Evolutionary conservation across 129 eudicot genomes (phyloP).

Genomic region (Mikania micrantha): DNA sequence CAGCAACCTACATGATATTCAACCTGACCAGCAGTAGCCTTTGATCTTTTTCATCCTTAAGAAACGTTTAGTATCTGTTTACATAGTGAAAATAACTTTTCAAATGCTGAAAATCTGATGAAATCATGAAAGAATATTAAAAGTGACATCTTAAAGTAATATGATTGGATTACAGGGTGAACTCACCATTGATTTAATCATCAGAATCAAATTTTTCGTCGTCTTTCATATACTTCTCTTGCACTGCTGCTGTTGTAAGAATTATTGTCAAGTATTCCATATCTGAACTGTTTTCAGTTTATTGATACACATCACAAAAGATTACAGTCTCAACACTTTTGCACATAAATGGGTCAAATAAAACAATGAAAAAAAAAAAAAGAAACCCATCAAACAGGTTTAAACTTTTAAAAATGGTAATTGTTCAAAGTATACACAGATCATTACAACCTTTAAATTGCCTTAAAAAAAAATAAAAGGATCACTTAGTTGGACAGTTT

Average conservation of each 20-base stretch:
- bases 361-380: not conserved
- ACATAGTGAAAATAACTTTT: not conserved
- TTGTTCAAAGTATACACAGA: not conserved
- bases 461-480: not conserved
- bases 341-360: not conserved
- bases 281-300: not conserved
- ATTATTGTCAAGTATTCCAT: slow-evolving; percentile 26
- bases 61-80: not conserved
- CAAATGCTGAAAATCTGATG: not conserved
- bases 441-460: not conserved
- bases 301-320: not conserved
- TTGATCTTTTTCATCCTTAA: not conserved
- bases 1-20: not conserved
- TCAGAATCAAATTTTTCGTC: slow-evolving; percentile 33
- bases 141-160: not conserved
- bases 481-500: not conserved
- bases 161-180: not conserved
- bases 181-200: slow-evolving; percentile 23
- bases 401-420: not conserved
- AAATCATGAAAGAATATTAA: not conserved
- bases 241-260: slow-evolving; percentile 44
- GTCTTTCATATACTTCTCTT: slow-evolving; percentile 40
- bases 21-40: not conserved
- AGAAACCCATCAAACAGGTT: not conserved
- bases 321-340: not conserved